Percentiles rank a stretch among this genome's conserved stretches.
Evolutionary conservation across 2,329 filamentous ascomycete species (phyloP).

Genomic region (Cordyceps fumosorosea): DNA sequence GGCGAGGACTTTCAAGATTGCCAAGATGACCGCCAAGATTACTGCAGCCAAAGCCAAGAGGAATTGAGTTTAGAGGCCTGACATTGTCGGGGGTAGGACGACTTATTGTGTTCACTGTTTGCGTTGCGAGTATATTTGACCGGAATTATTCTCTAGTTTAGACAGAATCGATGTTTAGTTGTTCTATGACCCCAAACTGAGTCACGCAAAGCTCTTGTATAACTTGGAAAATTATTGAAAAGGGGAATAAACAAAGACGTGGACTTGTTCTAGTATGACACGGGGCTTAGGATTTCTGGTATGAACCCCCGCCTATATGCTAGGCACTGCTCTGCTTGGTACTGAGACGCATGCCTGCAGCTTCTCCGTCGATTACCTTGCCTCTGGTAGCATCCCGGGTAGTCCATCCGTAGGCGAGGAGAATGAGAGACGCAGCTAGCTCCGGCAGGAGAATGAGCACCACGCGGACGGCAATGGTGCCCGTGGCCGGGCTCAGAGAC

Average conservation of each 20-base stretch:
- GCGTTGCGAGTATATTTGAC: background rate
- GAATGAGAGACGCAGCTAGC: background rate
- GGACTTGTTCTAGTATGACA: no score
- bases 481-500: background rate
- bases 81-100: background rate
- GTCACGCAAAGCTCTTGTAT: no score
- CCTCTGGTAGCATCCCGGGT: background rate
- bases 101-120: background rate
- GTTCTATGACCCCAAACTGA: no score
- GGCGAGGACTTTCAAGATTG: constrained; percentile 25
- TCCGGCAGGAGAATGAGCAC: constrained; percentile 5
- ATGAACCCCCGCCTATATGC: background rate
- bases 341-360: background rate
- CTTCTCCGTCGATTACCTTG: background rate
- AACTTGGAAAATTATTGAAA: no score
- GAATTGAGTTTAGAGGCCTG: constrained; percentile 9
- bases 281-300: background rate
- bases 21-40: constrained; percentile 20
- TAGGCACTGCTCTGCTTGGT: background rate
- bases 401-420: background rate
- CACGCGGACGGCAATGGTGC: constrained; percentile 3
- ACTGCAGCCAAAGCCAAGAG: constrained; percentile 21
- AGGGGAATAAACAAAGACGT: background rate
- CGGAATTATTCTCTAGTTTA: no score
- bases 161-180: no score